Percentiles rank a stretch among this genome's conserved stretches.
Conservation (phyloP, 371 early-diverging fungal genomes). For the Mucor saturninus region DNA sequence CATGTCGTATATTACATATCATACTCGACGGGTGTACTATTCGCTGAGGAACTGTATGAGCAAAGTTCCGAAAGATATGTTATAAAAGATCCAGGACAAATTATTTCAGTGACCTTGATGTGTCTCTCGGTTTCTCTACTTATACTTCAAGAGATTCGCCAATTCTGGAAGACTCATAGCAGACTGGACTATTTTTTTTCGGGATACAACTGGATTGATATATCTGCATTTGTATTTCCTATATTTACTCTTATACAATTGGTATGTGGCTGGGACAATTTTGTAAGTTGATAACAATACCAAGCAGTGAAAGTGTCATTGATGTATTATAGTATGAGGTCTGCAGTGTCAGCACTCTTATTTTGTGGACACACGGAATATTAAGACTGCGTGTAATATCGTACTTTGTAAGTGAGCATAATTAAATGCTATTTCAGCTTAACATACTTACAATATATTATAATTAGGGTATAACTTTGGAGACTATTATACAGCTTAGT, state of each 20-base stretch:
- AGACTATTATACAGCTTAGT: slow-evolving; percentile 15
- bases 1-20: slow-evolving; percentile 9
- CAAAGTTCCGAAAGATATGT: neutral
- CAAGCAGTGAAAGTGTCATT: neutral
- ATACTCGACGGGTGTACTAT: slow-evolving; percentile 12
- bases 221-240: slow-evolving; percentile 11
- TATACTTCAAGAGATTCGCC: slow-evolving; percentile 5
- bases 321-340: slow-evolving; percentile 10
- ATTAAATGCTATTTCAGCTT: neutral
- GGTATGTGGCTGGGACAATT: neutral
- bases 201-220: slow-evolving; percentile 15
- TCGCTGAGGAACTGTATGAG: slow-evolving; percentile 9
- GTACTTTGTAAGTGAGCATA: slow-evolving; percentile 10
- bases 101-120: slow-evolving; percentile 9
- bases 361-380: slow-evolving; percentile 19
- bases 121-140: slow-evolving; percentile 2
- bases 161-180: neutral
- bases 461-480: slow-evolving; percentile 15
- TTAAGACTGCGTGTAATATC: slow-evolving; percentile 11
- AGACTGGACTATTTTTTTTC: slow-evolving; percentile 8
- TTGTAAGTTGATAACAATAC: neutral
- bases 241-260: slow-evolving; percentile 1
- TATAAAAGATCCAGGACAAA: neutral
- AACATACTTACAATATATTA: neutral
- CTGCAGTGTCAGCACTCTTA: slow-evolving; percentile 1